Conservation (phyloP, 2,329 filamentous ascomycete genomes). For the Ceratocystis papillata region DNA sequence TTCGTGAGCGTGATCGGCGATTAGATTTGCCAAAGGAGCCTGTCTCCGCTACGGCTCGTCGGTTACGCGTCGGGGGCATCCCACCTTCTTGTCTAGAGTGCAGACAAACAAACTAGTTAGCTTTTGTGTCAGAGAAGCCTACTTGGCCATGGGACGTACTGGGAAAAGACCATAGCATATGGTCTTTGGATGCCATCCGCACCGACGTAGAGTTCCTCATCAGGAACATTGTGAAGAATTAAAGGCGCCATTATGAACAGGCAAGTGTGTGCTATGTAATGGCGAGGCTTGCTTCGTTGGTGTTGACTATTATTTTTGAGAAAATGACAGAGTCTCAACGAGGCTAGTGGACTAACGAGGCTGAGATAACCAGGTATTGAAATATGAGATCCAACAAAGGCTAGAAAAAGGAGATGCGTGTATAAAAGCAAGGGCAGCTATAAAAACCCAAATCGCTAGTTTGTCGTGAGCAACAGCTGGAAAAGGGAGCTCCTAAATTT, state of each 20-base stretch:
- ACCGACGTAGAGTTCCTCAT: constrained; percentile 55
- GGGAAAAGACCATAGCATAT: constrained; percentile 55
- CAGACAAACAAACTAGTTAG: constrained; percentile 5
- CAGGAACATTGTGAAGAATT: constrained; percentile 57
- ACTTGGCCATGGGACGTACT: constrained; percentile 36
- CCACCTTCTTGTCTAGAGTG: constrained; percentile 42
- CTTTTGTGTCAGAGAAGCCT: neutral
- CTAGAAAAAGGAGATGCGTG: no score
- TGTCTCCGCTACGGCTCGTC: constrained; percentile 47
- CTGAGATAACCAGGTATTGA: no score
- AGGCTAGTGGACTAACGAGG: no score
- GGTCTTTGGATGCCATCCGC: constrained; percentile 55
- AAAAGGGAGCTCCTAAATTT: neutral
- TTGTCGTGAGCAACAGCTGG: neutral
- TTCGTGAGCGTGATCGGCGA: constrained; percentile 50
- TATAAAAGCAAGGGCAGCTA: neutral
- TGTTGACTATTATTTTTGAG: neutral
- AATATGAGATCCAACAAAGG: no score
- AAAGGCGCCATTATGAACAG: constrained; percentile 47
- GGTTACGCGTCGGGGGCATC: constrained; percentile 38
- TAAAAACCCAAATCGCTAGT: neutral
- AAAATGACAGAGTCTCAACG: no score
- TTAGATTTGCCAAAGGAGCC: constrained; percentile 59
- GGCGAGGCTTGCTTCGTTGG: neutral
- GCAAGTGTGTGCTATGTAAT: neutral